phyloP scores from a whole-genome alignment of 805 yeast species.

The Allodekkera sacchari region DNA sequence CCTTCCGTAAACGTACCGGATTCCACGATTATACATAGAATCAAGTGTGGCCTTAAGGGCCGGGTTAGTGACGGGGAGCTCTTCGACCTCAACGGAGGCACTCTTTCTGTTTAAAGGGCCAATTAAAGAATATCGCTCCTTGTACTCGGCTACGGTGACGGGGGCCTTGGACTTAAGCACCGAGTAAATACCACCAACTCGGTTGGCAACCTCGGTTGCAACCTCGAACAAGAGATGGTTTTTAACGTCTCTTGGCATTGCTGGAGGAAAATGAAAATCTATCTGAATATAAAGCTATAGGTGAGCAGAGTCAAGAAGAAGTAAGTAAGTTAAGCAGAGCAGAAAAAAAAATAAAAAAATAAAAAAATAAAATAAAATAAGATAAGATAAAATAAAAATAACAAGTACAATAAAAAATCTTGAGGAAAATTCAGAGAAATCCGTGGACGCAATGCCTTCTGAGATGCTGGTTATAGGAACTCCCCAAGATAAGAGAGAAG shows the following conservation, averaged over 20 bases:
- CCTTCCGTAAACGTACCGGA: slow-evolving; percentile 78
- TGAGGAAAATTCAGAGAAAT: too few species aligned
- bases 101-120: slow-evolving; percentile 77
- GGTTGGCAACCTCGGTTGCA: slow-evolving; percentile 95
- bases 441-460: too few species aligned
- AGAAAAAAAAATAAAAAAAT: too few species aligned
- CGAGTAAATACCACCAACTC: slow-evolving; percentile 97
- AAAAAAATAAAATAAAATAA: too few species aligned
- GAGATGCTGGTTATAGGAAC: too few species aligned
- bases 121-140: slow-evolving; percentile 73
- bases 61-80: slow-evolving; percentile 39
- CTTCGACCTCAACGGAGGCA: slow-evolving; percentile 79
- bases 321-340: neutral
- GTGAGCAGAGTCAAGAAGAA: neutral
- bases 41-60: slow-evolving; percentile 55
- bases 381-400: too few species aligned
- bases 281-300: neutral
- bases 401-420: too few species aligned
- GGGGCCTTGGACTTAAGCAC: slow-evolving; percentile 96
- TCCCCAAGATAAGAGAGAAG: too few species aligned
- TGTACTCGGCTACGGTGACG: slow-evolving; percentile 88
- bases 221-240: slow-evolving; percentile 86
- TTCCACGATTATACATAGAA: slow-evolving; percentile 76
- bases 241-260: slow-evolving; percentile 75
- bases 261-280: neutral